These are phyloP conservation scores for Cunninghamia lanceolata DNA, from an alignment of 75 land plant genomes.

Conservation along the genomic window DNA sequence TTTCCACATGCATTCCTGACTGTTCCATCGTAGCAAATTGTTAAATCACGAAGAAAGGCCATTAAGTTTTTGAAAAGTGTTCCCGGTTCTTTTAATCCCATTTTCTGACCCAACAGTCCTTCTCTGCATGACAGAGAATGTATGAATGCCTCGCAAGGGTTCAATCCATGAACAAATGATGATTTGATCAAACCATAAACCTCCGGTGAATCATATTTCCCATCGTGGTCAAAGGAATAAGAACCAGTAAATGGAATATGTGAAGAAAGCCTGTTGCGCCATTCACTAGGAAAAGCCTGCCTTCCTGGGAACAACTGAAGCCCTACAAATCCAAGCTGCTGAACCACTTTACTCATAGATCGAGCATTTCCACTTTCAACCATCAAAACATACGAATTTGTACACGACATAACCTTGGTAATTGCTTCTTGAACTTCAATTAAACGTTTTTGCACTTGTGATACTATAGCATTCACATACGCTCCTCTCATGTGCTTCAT, in stretches of 20 bases:
- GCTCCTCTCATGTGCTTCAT: conserved; percentile 18
- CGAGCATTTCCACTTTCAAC: conserved; percentile 77
- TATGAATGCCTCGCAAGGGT: conserved; percentile 69
- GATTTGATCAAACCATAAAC: conserved; percentile 62
- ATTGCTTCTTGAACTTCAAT: conserved; percentile 25
- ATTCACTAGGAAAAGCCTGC: conserved; percentile 35
- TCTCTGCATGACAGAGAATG: conserved; percentile 79
- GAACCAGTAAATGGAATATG: conserved; percentile 23
- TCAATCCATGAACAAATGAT: conserved; percentile 75
- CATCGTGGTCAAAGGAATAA: neutral
- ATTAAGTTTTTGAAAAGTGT: conserved; percentile 81
- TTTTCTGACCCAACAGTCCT: conserved; percentile 55
- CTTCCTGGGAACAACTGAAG: conserved; percentile 61
- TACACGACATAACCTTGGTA: conserved; percentile 20
- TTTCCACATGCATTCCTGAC: conserved; percentile 77
- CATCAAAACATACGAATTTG: conserved; percentile 55
- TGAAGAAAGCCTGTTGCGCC: conserved; percentile 34
- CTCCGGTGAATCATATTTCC: conserved; percentile 30
- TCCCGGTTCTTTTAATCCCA: conserved; percentile 90
- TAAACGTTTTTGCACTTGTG: conserved; percentile 36
- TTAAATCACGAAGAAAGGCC: conserved; percentile 88
- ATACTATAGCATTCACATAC: conserved; percentile 16
- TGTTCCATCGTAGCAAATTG: conserved; percentile 84
- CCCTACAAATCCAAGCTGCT: conserved; percentile 88
- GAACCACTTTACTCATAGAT: conserved; percentile 59